Evolutionary conservation across 2,329 filamentous ascomycete species (phyloP), one percentile per base, ranked within the genome.

Genomic region (Xylariaceae sp.): DNA sequence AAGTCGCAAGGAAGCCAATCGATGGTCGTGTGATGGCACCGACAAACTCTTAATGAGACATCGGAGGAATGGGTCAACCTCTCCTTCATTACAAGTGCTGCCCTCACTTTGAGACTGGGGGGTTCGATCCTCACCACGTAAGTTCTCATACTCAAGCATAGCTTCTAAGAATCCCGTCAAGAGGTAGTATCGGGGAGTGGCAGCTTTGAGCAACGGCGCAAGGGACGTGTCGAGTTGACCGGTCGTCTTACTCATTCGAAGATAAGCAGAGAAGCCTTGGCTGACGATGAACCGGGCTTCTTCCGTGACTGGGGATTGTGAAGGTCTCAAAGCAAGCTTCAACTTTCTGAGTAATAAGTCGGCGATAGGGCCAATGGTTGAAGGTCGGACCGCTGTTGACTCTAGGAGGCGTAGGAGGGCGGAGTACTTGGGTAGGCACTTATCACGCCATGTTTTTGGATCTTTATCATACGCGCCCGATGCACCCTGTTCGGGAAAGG

Each of bases 201-300:
- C 86, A 26, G 83, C 81, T 55, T 84, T 82, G 7, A 94, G 75
- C 6, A 87, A 72, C 2, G 84, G 83, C 66, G 85, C 85, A n/a
- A 93, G 73, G 6, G 78, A 76, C 16, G 74, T 66, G 55, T 91
- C 85, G 5, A 86, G 70, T 10, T 80, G 76, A 1, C 77, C 80
- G n/a, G 82, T 75, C 3, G 80, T 77, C 55, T 78, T 80, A 46
- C 80, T 84, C 78, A 90, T 84, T 42, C 82, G 78, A 21, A 91
- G 77, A 62, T 92, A 90, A 4, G 87, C 83, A 53, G 83, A 83
- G 65, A 94, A 91, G 0, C 89, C 90, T 60, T 86, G 85, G 8
- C 88, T 89, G 52, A 87, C 79, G 43, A 90, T 88, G 60, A 94
- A 91, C 29, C 83, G 79, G n/a, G 84, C 82, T 66, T 87, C 81